phyloP scores from a whole-genome alignment of 352 stramenopile species.

The Phytophthora idaei region DNA sequence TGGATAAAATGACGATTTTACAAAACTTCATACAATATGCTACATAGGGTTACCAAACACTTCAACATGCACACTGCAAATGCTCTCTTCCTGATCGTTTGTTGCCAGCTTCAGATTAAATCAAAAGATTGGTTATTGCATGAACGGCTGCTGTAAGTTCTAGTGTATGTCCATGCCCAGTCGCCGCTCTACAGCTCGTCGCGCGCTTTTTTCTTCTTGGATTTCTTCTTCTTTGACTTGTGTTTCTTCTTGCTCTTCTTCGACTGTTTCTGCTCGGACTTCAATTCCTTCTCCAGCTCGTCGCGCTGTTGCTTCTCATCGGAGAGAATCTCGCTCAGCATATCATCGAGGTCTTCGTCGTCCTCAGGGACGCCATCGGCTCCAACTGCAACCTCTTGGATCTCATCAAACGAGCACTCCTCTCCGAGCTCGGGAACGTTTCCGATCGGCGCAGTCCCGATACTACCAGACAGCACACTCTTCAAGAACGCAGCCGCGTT shows the following conservation, averaged over 20 bases:
- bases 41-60: neutral
- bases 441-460: constrained; percentile 55
- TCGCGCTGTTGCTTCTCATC: constrained; percentile 70
- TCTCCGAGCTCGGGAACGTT: constrained; percentile 44
- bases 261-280: constrained; percentile 40
- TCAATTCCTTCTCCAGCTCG: constrained; percentile 55
- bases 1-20: constrained; percentile 17
- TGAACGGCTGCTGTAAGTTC: neutral
- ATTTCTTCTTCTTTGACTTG: constrained; percentile 62
- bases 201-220: constrained; percentile 61
- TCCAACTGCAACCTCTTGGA: constrained; percentile 36
- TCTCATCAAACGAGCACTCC: constrained; percentile 60
- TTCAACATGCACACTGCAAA: neutral
- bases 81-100: too few relatives aligned
- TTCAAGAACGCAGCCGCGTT: constrained; percentile 62
- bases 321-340: constrained; percentile 75
- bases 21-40: neutral
- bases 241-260: constrained; percentile 56
- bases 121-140: neutral
- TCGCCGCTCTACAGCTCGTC: constrained; percentile 54
- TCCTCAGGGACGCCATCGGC: constrained; percentile 38
- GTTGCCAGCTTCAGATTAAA: neutral
- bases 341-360: constrained; percentile 62
- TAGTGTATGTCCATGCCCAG: neutral
- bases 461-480: constrained; percentile 71